Evolutionary conservation across 2,329 filamentous ascomycete genomes (phyloP), one percentile per base, ranked within the genome.

Genomic region (Zasmidium citrigriseum): DNA sequence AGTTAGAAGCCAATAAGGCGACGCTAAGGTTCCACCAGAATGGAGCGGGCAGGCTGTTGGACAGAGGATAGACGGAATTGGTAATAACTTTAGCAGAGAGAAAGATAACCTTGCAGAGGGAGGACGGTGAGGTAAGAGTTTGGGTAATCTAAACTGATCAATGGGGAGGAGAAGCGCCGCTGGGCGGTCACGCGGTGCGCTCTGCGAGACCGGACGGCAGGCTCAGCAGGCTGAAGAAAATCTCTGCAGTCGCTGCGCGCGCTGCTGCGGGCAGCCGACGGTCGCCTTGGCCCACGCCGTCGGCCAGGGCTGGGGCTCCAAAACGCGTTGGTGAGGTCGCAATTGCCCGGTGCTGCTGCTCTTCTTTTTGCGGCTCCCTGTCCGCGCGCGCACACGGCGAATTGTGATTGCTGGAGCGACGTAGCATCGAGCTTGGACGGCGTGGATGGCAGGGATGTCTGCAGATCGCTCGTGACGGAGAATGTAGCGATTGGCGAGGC

Each of bases 21-120:
- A 62, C 62, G 74, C 70, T 70, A 74, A 72, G 69, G 66, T 57
- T 68, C 66, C 64, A 61, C 51, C 62, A 64, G 64, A 59, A 56
- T 46, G 49, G 56, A 62, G 64, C 29, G 66, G 55, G 53, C 57
- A 55, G 64, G 46, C 55, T 51, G 51, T 45, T 50, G 52, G 60
- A 57, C 55, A 61, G 57, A 29, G 25, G 60, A 65, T 49, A 57
- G 59, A 57, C 59, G 48, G 54, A 64, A 65, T 67, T 68, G 66
- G 62, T 70, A 70, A 68, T 68, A 66, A 59, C 52, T 34, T 71
- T 56, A 64, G 63, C 58, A 66, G 53, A 62, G 57, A 65, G 55
- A 73, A 71, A 63, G 70, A 79, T 79, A 79, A 78, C 70, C 70
- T 68, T 63, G 67, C 64, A 67, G 66, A 62, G 53, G 55, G 55